These are phyloP conservation scores for Pleurotus giganteus DNA, from an alignment of 768 basidiomycete species.

Conservation along the genomic window DNA sequence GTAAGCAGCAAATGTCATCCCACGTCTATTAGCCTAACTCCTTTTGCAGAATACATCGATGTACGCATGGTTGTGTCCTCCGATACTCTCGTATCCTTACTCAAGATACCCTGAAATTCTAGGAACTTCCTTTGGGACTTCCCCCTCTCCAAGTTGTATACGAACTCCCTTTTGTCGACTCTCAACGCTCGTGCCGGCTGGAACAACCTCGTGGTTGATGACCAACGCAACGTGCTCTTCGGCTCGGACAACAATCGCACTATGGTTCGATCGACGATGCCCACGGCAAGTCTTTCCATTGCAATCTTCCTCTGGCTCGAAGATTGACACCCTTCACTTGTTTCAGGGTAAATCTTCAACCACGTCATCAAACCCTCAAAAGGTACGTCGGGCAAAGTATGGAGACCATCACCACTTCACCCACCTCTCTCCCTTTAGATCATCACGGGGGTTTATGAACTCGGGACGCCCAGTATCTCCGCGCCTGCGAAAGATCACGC, in stretches of 20 bases:
- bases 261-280: too few relatives aligned
- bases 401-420: neutral
- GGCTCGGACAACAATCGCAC: neutral
- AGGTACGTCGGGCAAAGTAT: neutral
- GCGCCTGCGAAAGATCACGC: neutral
- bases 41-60: constrained; percentile 6
- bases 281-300: neutral
- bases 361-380: constrained; percentile 3
- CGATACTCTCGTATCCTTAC: neutral
- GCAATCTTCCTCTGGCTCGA: neutral
- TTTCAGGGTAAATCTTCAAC: neutral
- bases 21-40: neutral
- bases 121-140: constrained; percentile 11
- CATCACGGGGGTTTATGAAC: constrained; percentile 9
- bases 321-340: neutral
- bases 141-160: constrained; percentile 8
- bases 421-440: neutral
- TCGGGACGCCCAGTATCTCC: neutral
- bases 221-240: neutral
- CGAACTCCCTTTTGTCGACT: constrained; percentile 11
- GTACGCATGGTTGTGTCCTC: neutral
- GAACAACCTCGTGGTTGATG: neutral
- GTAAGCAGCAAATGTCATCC: constrained; percentile 13
- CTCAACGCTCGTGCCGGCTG: constrained; percentile 11
- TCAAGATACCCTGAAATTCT: neutral